Evolutionary conservation across 352 stramenopile genomes (phyloP), one percentile per base, ranked within the genome.

Genomic region (Globisporangium carolinianum): DNA sequence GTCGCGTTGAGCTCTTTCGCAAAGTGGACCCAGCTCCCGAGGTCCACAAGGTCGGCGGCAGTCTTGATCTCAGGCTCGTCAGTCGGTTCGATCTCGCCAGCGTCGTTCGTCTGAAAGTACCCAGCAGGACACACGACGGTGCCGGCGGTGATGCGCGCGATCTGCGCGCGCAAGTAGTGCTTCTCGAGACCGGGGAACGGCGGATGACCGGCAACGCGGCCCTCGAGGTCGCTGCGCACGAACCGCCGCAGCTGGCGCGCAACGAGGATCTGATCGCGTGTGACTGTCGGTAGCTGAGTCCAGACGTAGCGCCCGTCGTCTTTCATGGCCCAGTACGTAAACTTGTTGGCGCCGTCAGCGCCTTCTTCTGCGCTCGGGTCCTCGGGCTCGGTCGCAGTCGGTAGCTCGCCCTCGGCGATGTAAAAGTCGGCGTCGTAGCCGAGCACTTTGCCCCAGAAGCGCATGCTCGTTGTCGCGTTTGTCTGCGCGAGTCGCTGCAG

Each of bases 301-400:
- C 89, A 97, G 48, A 85, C 63, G 63, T 90, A 93, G 45, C 46
- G 57, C n/a, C 79, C 78, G 47, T 91, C 70, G 64, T 90, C 83
- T 57, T 86, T 84, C 79, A 91, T 85, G 3, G 83, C 86, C 86
- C 85, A 97, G 66, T 96, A 97, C 11, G 86, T 96, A 60, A 87
- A 89, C 58, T 92, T 93, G 69, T 97, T 97, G 37, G 63, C 75
- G 5, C 90, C 90, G 12, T 65, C 61, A 10, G 61, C 63, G 1
- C 82, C 83, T 69, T 93, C 77, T 43, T 89, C 74, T 0, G 86
- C 83, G 15, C 88, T 74, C 10, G 60, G 58, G 46, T 95, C 88
- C 38, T 95, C 84, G 0, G 76, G 75, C 42, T 87, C 68, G 53
- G 75, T 71, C 8, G 63, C 54, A 2, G 42, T 12, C 6, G 69